phyloP scores from a whole-genome alignment of 208 protist species.

The Crithidia thermophila region DNA sequence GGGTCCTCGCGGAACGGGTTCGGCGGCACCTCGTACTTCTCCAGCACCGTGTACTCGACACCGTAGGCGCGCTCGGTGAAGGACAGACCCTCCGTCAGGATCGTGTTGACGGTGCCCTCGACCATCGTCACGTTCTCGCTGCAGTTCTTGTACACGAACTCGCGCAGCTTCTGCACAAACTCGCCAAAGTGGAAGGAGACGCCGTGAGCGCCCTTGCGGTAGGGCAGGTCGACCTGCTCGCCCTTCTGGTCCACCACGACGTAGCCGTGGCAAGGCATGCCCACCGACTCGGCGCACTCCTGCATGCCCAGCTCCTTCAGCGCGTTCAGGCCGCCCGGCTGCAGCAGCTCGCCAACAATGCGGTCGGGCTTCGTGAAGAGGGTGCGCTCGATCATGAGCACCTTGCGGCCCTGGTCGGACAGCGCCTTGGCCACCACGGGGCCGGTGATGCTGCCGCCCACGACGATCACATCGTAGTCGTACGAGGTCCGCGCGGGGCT shows the following conservation, averaged over 20 bases:
- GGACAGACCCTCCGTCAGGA: conserved; percentile 57
- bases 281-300: conserved; percentile 82
- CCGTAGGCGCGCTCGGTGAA: conserved; percentile 81
- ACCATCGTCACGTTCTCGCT: conserved; percentile 81
- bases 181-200: conserved; percentile 94
- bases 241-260: conserved; percentile 78
- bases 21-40: conserved; percentile 54
- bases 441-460: conserved; percentile 92
- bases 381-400: conserved; percentile 90
- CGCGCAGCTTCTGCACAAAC: conserved; percentile 92
- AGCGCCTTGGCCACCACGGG: conserved; percentile 90
- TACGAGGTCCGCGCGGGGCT: conserved; percentile 58
- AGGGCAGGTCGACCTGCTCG: conserved; percentile 71
- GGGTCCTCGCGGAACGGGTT: conserved; percentile 60
- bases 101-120: conserved; percentile 77
- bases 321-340: conserved; percentile 91
- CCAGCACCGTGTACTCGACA: conserved; percentile 69
- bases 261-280: conserved; percentile 89
- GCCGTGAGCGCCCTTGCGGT: conserved; percentile 57
- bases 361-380: conserved; percentile 92
- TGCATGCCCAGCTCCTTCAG: conserved; percentile 91
- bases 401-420: conserved; percentile 80
- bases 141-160: conserved; percentile 70
- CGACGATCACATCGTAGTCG: conserved; percentile 92
- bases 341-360: conserved; percentile 96